Base-by-base conservation (phyloP, 2,329 filamentous ascomycete genomes). In the Rhexocercosporidium sp. region DNA sequence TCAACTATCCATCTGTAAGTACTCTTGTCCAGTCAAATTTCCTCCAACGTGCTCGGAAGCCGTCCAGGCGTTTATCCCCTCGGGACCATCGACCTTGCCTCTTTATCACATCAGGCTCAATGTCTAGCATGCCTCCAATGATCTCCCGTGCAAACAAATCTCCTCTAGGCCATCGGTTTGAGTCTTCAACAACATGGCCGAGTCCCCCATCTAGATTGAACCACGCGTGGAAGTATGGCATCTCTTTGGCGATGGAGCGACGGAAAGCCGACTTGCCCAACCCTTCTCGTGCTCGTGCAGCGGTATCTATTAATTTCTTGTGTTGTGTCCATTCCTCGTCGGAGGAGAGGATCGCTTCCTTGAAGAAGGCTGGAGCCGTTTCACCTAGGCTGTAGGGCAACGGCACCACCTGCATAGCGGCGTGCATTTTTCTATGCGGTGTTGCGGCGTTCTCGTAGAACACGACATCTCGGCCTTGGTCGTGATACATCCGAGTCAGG, bases 141-240 rank as follows among this genome's bases (percentile, higher is more conserved):
- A 97, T 88, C 81, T 98, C 96, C 64, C 96, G 84, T 1, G 96
- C 96, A 78, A 99, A 99, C 20, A 97, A 78, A 79, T 99, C 96
- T 0, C 95, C 95, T 74, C 86, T 88, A 0, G 96, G 96, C 96
- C 96, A 99, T 60, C 89, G 84, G 59, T 88, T 86, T 31, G 89
- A 83, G 73, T 99, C 92, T 80, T 99, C 96, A 0, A 99, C 92
- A 9, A 99, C 84, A 78, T 99, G 96, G 0, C 93, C 96, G 71
- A 99, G 80, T 0, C 96, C 96, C 2, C 96, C 96, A 76, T 99
- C 94, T 0, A 99, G 82, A 62, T 89, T 88, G 77, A 98, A 98
- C 94, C 95, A 99, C 22, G 90, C 95, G 78, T 99, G 96, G 75
- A 99, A 99, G 78, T 99, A 99, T 0, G 96, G 95, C 92, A 96